These are phyloP conservation scores for Kuraishia capsulata DNA, from an alignment of 805 yeast species.

Conservation along the genomic window DNA sequence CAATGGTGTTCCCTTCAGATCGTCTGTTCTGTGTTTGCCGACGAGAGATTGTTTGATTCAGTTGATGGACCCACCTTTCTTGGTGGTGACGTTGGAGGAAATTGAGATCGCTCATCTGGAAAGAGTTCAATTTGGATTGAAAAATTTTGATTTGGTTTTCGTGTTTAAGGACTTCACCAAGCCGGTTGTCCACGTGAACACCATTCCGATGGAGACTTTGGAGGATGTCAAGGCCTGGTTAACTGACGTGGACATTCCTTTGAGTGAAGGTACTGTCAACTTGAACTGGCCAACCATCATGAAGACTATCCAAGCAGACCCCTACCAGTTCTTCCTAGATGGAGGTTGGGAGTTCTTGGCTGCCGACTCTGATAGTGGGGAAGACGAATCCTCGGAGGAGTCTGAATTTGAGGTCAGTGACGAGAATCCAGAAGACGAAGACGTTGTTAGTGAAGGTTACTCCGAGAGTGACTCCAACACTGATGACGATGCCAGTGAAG, in stretches of 20 bases:
- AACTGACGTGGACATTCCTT: conserved; percentile 95
- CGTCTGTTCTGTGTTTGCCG: conserved; percentile 92
- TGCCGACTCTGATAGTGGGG: conserved; percentile 74
- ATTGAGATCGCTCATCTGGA: conserved; percentile 93
- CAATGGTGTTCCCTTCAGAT: conserved; percentile 94
- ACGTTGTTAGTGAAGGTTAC: conserved; percentile 31
- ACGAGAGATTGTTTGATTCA: conserved; percentile 95
- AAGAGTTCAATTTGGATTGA: conserved; percentile 94
- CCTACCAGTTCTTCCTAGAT: conserved; percentile 85
- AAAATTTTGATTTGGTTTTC: conserved; percentile 94
- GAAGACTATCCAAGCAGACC: conserved; percentile 89
- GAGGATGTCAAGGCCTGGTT: conserved; percentile 95
- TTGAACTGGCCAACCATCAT: conserved; percentile 93
- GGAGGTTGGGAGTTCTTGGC: conserved; percentile 97
- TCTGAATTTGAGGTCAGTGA: conserved; percentile 53
- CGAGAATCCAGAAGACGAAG: conserved; percentile 53
- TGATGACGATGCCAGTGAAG: conserved; percentile 26
- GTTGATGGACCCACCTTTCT: conserved; percentile 88
- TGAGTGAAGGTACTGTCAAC: conserved; percentile 89
- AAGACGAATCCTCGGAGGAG: conserved; percentile 54
- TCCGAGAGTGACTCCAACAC: conserved; percentile 27
- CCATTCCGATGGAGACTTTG: conserved; percentile 85
- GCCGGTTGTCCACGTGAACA: conserved; percentile 87
- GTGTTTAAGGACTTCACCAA: conserved; percentile 84
- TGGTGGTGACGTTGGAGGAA: conserved; percentile 85